phyloP scores from a whole-genome alignment of 2,329 filamentous ascomycete species.

The Ceratocystis smalleyi region DNA sequence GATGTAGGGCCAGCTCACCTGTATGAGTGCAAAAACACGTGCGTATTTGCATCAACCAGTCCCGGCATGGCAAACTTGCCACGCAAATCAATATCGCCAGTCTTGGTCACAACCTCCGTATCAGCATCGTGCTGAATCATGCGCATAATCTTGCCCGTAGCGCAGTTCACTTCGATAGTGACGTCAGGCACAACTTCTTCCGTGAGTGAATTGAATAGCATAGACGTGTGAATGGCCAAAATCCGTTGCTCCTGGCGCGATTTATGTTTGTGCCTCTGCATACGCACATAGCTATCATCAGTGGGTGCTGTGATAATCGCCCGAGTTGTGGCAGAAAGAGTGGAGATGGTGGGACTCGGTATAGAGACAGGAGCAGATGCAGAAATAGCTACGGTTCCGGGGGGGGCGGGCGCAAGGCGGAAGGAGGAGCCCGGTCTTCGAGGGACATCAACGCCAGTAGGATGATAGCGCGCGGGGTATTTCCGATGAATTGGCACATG shows the following conservation, averaged over 20 bases:
- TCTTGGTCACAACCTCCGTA: slow-evolving; percentile 20
- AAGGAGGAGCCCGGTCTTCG: neutral
- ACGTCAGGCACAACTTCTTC: slow-evolving; percentile 28
- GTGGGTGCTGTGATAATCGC: neutral
- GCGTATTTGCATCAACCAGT: slow-evolving; percentile 40
- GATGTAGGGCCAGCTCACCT: slow-evolving; percentile 21
- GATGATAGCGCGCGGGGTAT: neutral
- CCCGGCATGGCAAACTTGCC: slow-evolving; percentile 36
- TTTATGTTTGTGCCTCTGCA: slow-evolving; percentile 5
- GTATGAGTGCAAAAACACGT: slow-evolving; percentile 40
- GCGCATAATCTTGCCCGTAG: slow-evolving; percentile 28
- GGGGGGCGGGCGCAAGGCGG: neutral
- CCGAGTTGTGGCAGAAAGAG: neutral
- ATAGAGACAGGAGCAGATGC: neutral
- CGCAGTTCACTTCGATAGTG: slow-evolving; percentile 29
- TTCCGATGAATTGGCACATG: neutral
- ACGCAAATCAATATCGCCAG: slow-evolving; percentile 37
- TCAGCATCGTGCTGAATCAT: slow-evolving; percentile 22
- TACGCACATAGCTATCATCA: slow-evolving; percentile 9
- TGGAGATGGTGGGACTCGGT: neutral
- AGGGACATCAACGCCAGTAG: neutral
- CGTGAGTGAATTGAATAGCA: slow-evolving; percentile 31
- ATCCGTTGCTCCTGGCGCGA: slow-evolving; percentile 9
- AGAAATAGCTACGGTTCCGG: neutral
- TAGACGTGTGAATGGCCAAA: slow-evolving; percentile 30